These are phyloP conservation scores for Brassica rapa DNA, from an alignment of 345 rosid genomes.

Conservation along the genomic window DNA sequence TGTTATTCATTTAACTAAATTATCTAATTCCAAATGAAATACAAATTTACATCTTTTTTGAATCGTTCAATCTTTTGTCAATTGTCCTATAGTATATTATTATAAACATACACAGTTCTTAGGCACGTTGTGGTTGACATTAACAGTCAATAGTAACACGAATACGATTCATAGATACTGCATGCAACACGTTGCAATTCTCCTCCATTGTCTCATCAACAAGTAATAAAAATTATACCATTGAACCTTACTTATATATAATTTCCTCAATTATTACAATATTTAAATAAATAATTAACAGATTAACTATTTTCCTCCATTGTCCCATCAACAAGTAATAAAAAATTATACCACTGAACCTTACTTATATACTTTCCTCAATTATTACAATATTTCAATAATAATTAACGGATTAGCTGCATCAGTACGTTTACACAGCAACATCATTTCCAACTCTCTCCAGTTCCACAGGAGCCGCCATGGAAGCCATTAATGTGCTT, in stretches of 20 bases:
- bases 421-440: not conserved
- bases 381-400: not conserved
- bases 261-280: not conserved
- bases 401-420: not conserved
- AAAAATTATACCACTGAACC: not conserved
- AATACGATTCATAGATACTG: slow-evolving; percentile 22
- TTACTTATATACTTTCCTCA: not conserved
- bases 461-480: slow-evolving; percentile 3
- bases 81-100: not conserved
- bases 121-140: slow-evolving; percentile 40
- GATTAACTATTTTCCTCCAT: slow-evolving; percentile 20
- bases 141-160: slow-evolving; percentile 28
- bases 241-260: not conserved
- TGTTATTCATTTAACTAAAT: not conserved
- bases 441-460: slow-evolving; percentile 11
- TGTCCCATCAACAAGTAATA: slow-evolving; percentile 1
- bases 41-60: not conserved
- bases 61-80: not conserved
- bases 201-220: slow-evolving; percentile 27
- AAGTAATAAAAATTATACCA: no score
- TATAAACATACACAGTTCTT: not conserved
- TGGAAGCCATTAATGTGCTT: slow-evolving; percentile 28
- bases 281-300: not conserved
- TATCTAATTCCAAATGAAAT: not conserved
- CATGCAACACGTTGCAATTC: slow-evolving; percentile 17